Conservation (phyloP, 345 rosid genomes). For the Aquilaria malaccensis region DNA sequence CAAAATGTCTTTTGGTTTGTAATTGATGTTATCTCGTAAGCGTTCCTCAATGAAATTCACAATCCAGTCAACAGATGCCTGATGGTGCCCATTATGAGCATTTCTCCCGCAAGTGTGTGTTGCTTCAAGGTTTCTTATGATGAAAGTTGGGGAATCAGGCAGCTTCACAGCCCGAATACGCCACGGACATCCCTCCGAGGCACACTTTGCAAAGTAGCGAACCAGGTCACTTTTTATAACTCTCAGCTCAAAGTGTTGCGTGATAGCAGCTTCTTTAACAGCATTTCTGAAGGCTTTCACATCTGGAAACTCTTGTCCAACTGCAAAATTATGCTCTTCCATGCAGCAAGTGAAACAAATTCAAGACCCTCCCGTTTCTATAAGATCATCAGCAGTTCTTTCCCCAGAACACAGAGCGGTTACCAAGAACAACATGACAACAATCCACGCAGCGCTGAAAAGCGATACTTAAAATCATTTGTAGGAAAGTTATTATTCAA, state of each 20-base stretch:
- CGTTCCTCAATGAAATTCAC: slow-evolving; percentile 46
- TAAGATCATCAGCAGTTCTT: not conserved
- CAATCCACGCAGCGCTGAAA: too few species aligned
- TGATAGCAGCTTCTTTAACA: slow-evolving; percentile 50
- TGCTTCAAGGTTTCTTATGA: slow-evolving; percentile 46
- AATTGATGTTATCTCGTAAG: slow-evolving; percentile 33
- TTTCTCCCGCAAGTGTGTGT: slow-evolving; percentile 43
- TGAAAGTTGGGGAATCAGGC: slow-evolving; percentile 39
- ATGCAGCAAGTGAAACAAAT: slow-evolving; percentile 15
- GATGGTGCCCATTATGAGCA: slow-evolving; percentile 50
- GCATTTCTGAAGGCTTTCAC: slow-evolving; percentile 51
- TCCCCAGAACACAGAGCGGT: too few species aligned
- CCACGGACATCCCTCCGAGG: slow-evolving; percentile 54
- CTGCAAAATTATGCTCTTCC: slow-evolving; percentile 32
- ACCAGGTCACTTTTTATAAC: slow-evolving; percentile 44
- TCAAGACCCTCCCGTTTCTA: slow-evolving; percentile 10
- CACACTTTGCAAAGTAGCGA: slow-evolving; percentile 52
- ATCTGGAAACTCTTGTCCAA: slow-evolving; percentile 55
- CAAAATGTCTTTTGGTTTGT: slow-evolving; percentile 57
- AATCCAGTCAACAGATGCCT: slow-evolving; percentile 60
- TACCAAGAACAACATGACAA: too few species aligned
- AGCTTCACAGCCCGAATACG: slow-evolving; percentile 47
- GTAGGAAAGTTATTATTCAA: too few species aligned
- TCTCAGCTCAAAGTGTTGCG: slow-evolving; percentile 51
- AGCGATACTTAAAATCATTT: too few species aligned